Base-by-base conservation (phyloP, 345 rosid species). In the Brassica juncea region DNA sequence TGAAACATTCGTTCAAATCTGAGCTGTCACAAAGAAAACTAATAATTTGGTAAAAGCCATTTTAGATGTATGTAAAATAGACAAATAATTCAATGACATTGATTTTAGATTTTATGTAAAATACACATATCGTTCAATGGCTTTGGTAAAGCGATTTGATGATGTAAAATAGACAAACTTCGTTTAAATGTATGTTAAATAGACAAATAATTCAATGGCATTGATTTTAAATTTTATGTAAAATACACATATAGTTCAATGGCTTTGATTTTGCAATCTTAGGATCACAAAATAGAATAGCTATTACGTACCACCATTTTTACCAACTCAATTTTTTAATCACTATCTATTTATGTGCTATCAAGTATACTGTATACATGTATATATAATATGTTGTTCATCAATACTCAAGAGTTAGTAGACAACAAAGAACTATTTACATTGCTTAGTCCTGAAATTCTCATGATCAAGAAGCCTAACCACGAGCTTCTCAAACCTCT, bases 401-500 rank as follows among this genome's bases (percentile, higher is more conserved):
- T n/a, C 19, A 35, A 64, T 21, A 42, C 34, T 68, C 49, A 75
- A 49, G 58, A 73, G 28, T 80, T 37, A 23, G 14, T 27, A 19
- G n/a, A 5, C 64, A 54, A 34, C 15, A 60, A 63, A 35, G 2
- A 44, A 15, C 73, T 90, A 94, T 86, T 84, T 87, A 90, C 97
- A 94, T 75, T 94, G 95, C 78, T 87, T 91, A 32, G 87, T 80
- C 77, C 95, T 86, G 80, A 91, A 92, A 72, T 58, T 89, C 77
- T 87, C 90, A 31, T 85, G 77, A 75, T 91, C 88, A 67, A 92
- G 92, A 75, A 94, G 90, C 81, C 66, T 82, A 66, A 89, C 84
- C 63, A 92, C 58, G 11, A 91, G 87, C 69, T 85, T 89, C 88
- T 94, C 95, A 28, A 94, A 84, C 88, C 90, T 84, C 84, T 86